phyloP scores from a whole-genome alignment of 352 stramenopile genomes.

The Phytopythium boreale region DNA sequence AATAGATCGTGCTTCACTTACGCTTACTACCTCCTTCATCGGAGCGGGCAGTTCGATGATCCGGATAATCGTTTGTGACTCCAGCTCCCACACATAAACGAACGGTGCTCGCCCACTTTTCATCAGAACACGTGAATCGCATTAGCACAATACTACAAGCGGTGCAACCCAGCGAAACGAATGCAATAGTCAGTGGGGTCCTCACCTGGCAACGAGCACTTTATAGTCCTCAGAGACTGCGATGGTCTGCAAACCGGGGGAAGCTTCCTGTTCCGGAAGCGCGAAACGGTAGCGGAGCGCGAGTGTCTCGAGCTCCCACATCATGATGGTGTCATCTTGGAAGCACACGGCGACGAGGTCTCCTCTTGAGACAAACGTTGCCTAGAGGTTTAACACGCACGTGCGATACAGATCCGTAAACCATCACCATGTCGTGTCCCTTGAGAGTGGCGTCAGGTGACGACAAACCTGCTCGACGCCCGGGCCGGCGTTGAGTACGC shows the following conservation, averaged over 20 bases:
- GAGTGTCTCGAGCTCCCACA: conserved; percentile 80
- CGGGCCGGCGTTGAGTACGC: conserved; percentile 72
- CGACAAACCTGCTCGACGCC: conserved; percentile 46
- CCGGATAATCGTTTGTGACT: conserved; percentile 80
- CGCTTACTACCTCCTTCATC: conserved; percentile 60
- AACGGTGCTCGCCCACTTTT: conserved; percentile 63
- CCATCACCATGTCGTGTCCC: not conserved
- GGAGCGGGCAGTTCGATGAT: conserved; percentile 81
- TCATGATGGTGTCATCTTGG: conserved; percentile 83
- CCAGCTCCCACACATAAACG: conserved; percentile 83
- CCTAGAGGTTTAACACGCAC: conserved; percentile 10
- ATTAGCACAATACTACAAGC: not conserved
- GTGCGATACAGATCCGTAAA: not conserved
- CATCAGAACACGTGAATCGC: not conserved
- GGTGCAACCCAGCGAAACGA: not conserved
- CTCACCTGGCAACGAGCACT: conserved; percentile 74
- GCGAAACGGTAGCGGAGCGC: conserved; percentile 71
- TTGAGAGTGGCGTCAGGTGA: not conserved
- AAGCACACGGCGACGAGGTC: conserved; percentile 81
- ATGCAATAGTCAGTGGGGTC: not conserved
- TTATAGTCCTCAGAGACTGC: conserved; percentile 73
- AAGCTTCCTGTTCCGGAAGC: conserved; percentile 59
- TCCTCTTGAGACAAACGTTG: conserved; percentile 51
- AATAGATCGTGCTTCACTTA: conserved; percentile 19
- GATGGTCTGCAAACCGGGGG: conserved; percentile 58